Conservation (phyloP, 495 filamentous ascomycete species). For the Penicillium daleae region DNA sequence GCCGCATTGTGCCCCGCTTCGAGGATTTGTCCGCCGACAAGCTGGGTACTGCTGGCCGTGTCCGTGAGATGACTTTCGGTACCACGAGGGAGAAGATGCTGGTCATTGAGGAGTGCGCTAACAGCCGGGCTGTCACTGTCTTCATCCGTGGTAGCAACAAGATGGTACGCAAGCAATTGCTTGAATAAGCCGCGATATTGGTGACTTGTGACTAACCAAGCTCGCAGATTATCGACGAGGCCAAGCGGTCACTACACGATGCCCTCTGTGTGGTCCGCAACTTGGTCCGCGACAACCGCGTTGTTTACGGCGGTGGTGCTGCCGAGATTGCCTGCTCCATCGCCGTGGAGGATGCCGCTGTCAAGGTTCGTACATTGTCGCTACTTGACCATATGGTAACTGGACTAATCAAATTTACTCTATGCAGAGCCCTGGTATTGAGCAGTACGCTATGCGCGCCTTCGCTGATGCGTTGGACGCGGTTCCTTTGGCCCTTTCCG, state of each 20-base stretch:
- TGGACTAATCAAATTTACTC: slow-evolving; percentile 4
- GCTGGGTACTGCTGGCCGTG: slow-evolving; percentile 85
- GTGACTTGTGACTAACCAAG: slow-evolving; percentile 4
- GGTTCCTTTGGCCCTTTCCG: slow-evolving; percentile 93
- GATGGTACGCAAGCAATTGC: slow-evolving; percentile 67
- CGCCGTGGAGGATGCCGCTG: slow-evolving; percentile 92
- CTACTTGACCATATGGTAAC: slow-evolving; percentile 2
- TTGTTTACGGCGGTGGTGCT: slow-evolving; percentile 98
- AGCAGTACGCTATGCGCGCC: slow-evolving; percentile 98
- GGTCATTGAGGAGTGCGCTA: slow-evolving; percentile 98
- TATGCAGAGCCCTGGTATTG: slow-evolving; percentile 79
- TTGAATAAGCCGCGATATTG: not conserved
- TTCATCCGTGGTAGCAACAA: slow-evolving; percentile 99
- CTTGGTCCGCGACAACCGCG: slow-evolving; percentile 91
- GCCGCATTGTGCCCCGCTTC: slow-evolving; percentile 95
- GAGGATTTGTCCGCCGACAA: slow-evolving; percentile 91
- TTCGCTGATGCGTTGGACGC: slow-evolving; percentile 95
- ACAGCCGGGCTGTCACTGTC: slow-evolving; percentile 92
- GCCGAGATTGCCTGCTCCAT: slow-evolving; percentile 98
- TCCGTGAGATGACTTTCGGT: slow-evolving; percentile 93
- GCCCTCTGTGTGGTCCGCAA: slow-evolving; percentile 98
- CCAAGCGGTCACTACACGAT: slow-evolving; percentile 95
- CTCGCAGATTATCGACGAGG: slow-evolving; percentile 92
- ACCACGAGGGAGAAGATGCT: slow-evolving; percentile 99
- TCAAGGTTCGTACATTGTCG: slow-evolving; percentile 60